Conservation (phyloP, 179 eudicot genomes). For the Actinidia chinensis region DNA sequence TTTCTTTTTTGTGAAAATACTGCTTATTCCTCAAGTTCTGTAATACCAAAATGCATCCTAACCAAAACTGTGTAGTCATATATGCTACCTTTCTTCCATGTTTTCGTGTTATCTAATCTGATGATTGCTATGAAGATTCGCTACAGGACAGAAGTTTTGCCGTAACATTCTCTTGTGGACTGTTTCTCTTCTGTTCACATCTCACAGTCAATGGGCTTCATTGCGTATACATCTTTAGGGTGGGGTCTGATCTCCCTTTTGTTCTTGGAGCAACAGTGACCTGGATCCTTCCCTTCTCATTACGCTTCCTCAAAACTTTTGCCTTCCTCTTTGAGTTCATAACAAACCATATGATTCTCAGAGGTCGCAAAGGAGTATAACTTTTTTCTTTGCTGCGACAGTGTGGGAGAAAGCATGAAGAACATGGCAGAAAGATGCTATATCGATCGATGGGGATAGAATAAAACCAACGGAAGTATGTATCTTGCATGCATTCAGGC, state of each 20-base stretch:
- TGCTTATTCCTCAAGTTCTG: background rate
- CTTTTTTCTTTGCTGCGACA: slow-evolving; percentile 60
- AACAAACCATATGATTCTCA: slow-evolving; percentile 39
- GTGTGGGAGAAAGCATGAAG: slow-evolving; percentile 40
- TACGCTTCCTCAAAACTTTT: slow-evolving; percentile 70
- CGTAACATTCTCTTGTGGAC: slow-evolving; percentile 75
- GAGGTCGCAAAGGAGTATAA: slow-evolving; percentile 42
- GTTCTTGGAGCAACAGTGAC: slow-evolving; percentile 78
- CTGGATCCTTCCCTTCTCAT: slow-evolving; percentile 92
- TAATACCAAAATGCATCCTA: background rate
- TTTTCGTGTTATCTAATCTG: background rate
- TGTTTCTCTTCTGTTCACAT: slow-evolving; percentile 43
- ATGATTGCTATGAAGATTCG: slow-evolving; percentile 27
- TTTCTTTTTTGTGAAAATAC: background rate
- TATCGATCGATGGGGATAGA: slow-evolving; percentile 57
- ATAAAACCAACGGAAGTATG: slow-evolving; percentile 56
- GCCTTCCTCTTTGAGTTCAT: slow-evolving; percentile 49
- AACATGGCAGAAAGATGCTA: slow-evolving; percentile 31
- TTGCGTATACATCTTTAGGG: slow-evolving; percentile 56
- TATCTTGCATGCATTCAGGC: slow-evolving; percentile 75
- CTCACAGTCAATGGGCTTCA: slow-evolving; percentile 49
- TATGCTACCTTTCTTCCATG: background rate
- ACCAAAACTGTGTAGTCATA: background rate
- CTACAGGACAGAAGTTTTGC: slow-evolving; percentile 60
- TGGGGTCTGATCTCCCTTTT: slow-evolving; percentile 79